Evolutionary conservation across 1,284 basidiomycete species (phyloP).

Genomic region (Malassezia arunalokei): DNA sequence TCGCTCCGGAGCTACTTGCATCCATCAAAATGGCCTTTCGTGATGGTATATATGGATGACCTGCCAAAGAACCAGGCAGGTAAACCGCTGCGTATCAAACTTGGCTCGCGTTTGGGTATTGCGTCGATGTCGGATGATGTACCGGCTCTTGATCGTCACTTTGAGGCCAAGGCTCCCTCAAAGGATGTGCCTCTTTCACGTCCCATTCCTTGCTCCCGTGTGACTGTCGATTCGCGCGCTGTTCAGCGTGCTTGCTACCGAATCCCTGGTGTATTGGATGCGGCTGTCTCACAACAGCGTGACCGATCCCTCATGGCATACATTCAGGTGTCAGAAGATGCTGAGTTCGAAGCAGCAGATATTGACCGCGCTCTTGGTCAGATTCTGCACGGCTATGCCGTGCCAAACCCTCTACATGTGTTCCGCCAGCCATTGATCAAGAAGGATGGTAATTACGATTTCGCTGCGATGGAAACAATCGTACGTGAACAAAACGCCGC

Average conservation of each 20-base stretch:
- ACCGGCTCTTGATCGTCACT: conserved; percentile 43
- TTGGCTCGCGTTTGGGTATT: conserved; percentile 41
- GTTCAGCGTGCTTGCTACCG: conserved; percentile 46
- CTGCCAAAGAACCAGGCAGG: conserved; percentile 46
- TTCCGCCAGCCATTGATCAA: conserved; percentile 45
- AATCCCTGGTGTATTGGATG: conserved; percentile 44
- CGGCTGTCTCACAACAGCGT: conserved; percentile 41
- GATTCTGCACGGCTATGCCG: conserved; percentile 44
- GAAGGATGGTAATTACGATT: conserved; percentile 42
- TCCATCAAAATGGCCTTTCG: conserved; percentile 46
- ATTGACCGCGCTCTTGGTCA: conserved; percentile 45
- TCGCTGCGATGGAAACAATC: conserved; percentile 45
- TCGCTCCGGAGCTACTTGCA: conserved; percentile 42
- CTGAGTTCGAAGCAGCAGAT: conserved; percentile 44
- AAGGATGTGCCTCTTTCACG: conserved; percentile 42
- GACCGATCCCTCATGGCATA: conserved; percentile 45
- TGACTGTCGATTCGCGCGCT: conserved; percentile 41
- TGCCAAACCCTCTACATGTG: conserved; percentile 46
- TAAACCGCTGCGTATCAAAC: conserved; percentile 46
- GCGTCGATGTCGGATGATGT: conserved; percentile 44
- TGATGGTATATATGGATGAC: conserved; percentile 45
- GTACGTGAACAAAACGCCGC: conserved; percentile 44
- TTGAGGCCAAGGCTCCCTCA: conserved; percentile 42
- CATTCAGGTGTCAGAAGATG: conserved; percentile 45
- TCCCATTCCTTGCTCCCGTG: conserved; percentile 43